Conservation (phyloP, 805 yeast species). For the Lipomyces sp. region DNA sequence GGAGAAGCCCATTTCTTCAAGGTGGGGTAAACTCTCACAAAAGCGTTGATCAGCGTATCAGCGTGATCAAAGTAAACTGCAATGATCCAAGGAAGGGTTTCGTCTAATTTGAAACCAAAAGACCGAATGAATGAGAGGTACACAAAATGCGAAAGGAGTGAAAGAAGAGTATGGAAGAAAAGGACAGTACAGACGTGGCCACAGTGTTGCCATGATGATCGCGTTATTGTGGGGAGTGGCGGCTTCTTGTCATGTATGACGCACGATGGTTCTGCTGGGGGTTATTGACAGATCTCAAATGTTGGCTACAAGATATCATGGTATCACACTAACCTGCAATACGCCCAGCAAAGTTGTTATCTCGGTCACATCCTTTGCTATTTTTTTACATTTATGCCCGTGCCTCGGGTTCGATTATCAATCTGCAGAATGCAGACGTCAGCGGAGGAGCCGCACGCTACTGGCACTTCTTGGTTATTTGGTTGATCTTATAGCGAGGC, state of each 20-base stretch:
- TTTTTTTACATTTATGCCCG: too few relatives aligned
- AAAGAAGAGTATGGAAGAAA: not conserved
- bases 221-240: not conserved
- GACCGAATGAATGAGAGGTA: not conserved
- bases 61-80: not conserved
- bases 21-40: not conserved
- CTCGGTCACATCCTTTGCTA: not conserved
- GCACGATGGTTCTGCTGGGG: not conserved
- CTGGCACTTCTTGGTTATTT: too few relatives aligned
- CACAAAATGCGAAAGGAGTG: not conserved
- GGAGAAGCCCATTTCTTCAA: slow-evolving; percentile 18
- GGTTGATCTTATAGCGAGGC: too few relatives aligned
- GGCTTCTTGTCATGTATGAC: not conserved
- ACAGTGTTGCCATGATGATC: not conserved
- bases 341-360: not conserved
- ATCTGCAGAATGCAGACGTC: too few relatives aligned
- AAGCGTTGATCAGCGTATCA: not conserved
- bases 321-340: too few relatives aligned
- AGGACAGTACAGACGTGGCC: not conserved
- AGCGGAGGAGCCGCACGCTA: too few relatives aligned
- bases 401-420: too few relatives aligned
- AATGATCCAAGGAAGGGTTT: not conserved
- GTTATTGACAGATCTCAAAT: too few relatives aligned
- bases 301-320: too few relatives aligned
- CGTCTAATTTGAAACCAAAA: not conserved